Base-by-base conservation (phyloP, 2,329 filamentous ascomycete genomes). In the Kalaharituber pfeilii region DNA sequence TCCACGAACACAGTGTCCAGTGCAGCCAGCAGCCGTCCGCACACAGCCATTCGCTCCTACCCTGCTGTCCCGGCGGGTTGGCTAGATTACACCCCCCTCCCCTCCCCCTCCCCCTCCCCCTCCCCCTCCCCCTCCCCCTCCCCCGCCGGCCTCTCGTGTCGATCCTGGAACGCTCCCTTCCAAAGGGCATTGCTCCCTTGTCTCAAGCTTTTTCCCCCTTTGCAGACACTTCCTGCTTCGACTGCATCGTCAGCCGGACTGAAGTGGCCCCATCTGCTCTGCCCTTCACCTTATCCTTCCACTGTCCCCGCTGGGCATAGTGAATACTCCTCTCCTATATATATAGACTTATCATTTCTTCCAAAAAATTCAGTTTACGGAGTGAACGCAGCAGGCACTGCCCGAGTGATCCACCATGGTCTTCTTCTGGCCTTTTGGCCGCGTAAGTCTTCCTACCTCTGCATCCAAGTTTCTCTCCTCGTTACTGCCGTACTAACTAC, bases 401-500 rank as follows among this genome's bases (percentile, higher is more conserved):
- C 30, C 30, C 30, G 30, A 9, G 9, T 36, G 9, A n/a, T n/a
- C 42, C 42, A 47, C 42, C 28, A 51, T 44, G 53, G 53, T 51
- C 22, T 49, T 22, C 25, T 55, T 57, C 24, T 52, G 47, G 54
- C 51, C 49, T 24, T 53, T 53, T 30, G 44, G 52, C 53, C 13
- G 51, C 49, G 52, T 54, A 50, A 28, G 51, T 20, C 42, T 52
- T 39, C 47, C 15, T 30, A 13, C 25, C 20, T 22, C 9, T 13
- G 27, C 18, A n/a, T 15, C 36, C 11, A 15, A 47, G 28, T 24
- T 26, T 13, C 51, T 28, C 44, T 47, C 52, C 59, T 50, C 59
- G 18, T 39, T 18, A 25, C 11, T 15, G 7, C 7, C 28, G 24
- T 22, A 30, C 30, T 20, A 33, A 52, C 65, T 39, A 62, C 52